Evolutionary conservation across 2,329 filamentous ascomycete species (phyloP), one percentile per base, ranked within the genome.

Genomic region (Colletotrichum filicis): DNA sequence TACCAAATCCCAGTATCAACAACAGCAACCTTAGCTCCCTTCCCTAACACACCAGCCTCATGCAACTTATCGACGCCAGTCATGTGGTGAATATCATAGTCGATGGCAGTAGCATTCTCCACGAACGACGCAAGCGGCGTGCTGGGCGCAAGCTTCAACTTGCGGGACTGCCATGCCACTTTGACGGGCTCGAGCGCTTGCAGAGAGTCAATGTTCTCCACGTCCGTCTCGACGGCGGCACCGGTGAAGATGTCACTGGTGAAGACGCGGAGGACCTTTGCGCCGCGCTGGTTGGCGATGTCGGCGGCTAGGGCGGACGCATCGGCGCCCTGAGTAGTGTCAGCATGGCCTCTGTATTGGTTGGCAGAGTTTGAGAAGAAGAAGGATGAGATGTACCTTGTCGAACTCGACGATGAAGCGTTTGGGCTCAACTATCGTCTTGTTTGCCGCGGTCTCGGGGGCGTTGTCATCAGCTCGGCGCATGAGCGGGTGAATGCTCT

Each of bases 31-130:
- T 65, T 69, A 14, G 60, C 64, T 0, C 73, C 72, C 22, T 66
- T 73, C 1, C 73, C 69, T 9, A 65, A 76, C 30, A 83, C 79
- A 3, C 83, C 83, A 14, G 76, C 74, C 19, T 77, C 76, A 59
- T 85, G 83, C 6, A 84, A 76, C 68, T 78, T 80, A 42, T 84
- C 80, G 3, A 85, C 83, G 1, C 83, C 82, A 2, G 83, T 85
- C 78, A 80, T 82, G 28, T 79, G 78, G 58, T 84, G 83, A 19
- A 80, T 73, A 2, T 79, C 80, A 59, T 83, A 83, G 59, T 80
- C 82, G 28, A 71, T 71, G 5, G 73, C 65, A 19, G 72, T 72
- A 14, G 69, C 73, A n/a, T 69, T 71, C 30, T 66, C 35, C 24
- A 60, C 68, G 5, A 73, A 73, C 2, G 58, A 62, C 0, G 64